A percentile compares a stretch with the other conserved stretches of the same genome.
These are phyloP conservation scores for Lipomyces sp. DNA, from an alignment of 805 yeast species.

Conservation along the genomic window DNA sequence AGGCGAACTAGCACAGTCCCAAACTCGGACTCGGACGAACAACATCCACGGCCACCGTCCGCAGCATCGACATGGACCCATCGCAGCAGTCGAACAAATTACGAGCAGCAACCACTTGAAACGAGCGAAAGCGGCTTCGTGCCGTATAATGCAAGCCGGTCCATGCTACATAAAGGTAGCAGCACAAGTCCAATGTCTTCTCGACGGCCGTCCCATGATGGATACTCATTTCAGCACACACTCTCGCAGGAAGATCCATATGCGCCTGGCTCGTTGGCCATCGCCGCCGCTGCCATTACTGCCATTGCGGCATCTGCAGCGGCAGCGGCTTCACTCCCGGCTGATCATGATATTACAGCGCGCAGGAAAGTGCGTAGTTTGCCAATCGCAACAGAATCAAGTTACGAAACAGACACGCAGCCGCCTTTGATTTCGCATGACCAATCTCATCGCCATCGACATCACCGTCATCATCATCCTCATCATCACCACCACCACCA, in stretches of 20 bases:
- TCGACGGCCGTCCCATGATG: not conserved
- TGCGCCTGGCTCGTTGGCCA: conserved; percentile 6
- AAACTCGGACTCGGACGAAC: conserved; percentile 8
- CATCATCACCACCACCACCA: not conserved
- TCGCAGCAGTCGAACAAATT: not conserved
- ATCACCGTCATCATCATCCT: not conserved
- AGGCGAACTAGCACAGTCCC: conserved; percentile 14
- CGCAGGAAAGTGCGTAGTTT: not conserved
- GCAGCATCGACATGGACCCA: conserved; percentile 2
- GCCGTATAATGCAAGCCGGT: conserved; percentile 5
- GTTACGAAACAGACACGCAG: not conserved
- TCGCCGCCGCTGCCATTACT: conserved; percentile 24
- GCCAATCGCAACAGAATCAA: not conserved
- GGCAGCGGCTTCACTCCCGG: not conserved
- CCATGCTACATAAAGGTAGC: not conserved
- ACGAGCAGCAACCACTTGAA: not conserved
- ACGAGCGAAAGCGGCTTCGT: conserved; percentile 5
- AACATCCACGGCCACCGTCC: not conserved
- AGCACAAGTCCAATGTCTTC: not conserved
- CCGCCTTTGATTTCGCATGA: not conserved
- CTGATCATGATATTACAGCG: not conserved
- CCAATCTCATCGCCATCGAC: not conserved
- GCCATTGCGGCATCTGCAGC: conserved; percentile 12
- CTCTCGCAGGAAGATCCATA: not conserved
- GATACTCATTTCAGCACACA: conserved; percentile 9